Evolutionary conservation across 352 stramenopile species (phyloP), one percentile per base, ranked within the genome.

Genomic region (Globisporangium middletonii): DNA sequence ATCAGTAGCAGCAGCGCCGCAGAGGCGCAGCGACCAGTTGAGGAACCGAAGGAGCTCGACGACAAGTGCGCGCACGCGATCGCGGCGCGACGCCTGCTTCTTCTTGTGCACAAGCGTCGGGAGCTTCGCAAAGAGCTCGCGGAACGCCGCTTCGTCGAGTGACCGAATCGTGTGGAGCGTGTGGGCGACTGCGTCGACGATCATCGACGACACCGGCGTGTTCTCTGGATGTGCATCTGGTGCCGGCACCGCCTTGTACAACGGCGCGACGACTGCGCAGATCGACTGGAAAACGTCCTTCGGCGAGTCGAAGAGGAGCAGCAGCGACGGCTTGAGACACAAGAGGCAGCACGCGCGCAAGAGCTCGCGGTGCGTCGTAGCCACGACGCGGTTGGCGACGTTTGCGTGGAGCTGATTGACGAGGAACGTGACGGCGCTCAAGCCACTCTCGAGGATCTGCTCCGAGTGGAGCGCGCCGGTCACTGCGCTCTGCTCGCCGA

Each of bases 251-350:
- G 19, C 30, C 37, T 18, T 44, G 26, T 33, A 12, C 9, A 37
- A 13, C 41, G 27, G 37, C 26, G 23, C 4, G 42, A 49, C 15
- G 23, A 48, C 26, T 38, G 37, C 30, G 51, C 69, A 64, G 30
- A 86, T 49, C n/a, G 69, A 68, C 27, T 60, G 57, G 11, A 89
- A 57, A 0, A 86, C 55, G n/a, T 75, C 64, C 12, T 63, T 69
- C 1, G 79, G 79, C 27, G 65, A 72, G 47, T 88, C 73, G 45
- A 86, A 86, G 6, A 84, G 66, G 4, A 89, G 61, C 46, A 89
- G 58, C 28, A 77, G 74, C 19, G 63, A 72, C 28, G 75, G 73
- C 30, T 86, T 63, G 19, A 89, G 47, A 30, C 73, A 79, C 18
- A 50, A 61, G 23, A 80, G 43, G 9, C 65, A 80, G 51, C 72